Conservation (phyloP, 139 green algal genomes). For the Spirogloea muscicola region DNA sequence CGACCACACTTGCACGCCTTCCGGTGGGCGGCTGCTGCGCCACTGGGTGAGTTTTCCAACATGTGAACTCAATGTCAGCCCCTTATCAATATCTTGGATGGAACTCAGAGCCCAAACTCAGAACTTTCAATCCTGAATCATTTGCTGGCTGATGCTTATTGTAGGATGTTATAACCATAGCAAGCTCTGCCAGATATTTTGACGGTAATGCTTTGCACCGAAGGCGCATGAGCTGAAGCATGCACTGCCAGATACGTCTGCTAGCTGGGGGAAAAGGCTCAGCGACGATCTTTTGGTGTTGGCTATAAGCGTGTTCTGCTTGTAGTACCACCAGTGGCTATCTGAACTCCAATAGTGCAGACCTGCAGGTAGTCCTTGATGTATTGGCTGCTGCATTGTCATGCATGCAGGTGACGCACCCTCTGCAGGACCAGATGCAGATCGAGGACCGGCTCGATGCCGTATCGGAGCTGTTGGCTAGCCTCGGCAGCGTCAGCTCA, state of each 20-base stretch:
- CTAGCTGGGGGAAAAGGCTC: not conserved
- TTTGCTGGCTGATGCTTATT: not conserved
- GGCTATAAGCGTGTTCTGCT: no score
- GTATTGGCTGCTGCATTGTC: no score
- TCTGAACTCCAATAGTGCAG: no score
- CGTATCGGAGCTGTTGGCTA: constrained; percentile 71
- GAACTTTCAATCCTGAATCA: not conserved
- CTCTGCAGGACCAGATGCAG: not conserved
- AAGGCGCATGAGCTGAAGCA: not conserved
- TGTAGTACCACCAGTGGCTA: no score
- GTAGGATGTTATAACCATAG: no score
- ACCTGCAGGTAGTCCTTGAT: no score
- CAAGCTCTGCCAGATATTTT: not conserved
- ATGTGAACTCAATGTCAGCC: not conserved
- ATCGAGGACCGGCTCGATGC: constrained; percentile 58
- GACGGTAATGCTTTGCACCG: not conserved
- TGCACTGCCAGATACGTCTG: no score
- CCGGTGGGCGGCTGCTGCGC: constrained; percentile 67
- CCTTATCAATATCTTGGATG: not conserved
- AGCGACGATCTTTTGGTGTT: not conserved
- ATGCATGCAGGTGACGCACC: constrained; percentile 21
- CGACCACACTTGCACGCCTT: constrained; percentile 66
- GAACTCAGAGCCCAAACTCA: not conserved
- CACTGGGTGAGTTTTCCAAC: constrained; percentile 55
- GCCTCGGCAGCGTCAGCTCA: no score